Conservation (phyloP, 352 stramenopile genomes). For the Chrysophaeum taylorii region DNA sequence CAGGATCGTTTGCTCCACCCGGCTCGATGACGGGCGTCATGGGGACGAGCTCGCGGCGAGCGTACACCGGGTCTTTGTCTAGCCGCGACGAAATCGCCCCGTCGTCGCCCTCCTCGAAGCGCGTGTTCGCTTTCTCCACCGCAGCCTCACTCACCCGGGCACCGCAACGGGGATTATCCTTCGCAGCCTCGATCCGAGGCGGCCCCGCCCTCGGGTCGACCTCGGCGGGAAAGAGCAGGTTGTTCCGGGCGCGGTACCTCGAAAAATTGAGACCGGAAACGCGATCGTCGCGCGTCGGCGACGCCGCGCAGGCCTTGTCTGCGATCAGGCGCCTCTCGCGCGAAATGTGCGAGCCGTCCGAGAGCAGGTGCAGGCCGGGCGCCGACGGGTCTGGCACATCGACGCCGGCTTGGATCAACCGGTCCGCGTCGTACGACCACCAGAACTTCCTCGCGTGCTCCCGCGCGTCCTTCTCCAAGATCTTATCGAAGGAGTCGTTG, state of each 20-base stretch:
- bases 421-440: neutral
- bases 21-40: conserved; percentile 7
- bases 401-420: neutral
- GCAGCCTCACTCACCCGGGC: too few species aligned
- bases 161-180: too few species aligned
- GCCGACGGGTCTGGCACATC: neutral
- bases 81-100: neutral
- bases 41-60: neutral
- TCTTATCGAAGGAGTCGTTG: conserved; percentile 3
- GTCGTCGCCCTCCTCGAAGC: neutral
- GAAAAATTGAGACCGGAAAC: neutral
- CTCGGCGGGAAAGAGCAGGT: neutral
- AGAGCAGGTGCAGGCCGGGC: neutral
- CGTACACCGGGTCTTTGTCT: neutral
- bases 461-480: neutral
- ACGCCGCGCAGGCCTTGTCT: neutral
- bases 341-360: conserved; percentile 7
- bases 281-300: neutral
- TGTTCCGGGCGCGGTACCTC: neutral
- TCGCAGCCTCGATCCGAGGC: neutral
- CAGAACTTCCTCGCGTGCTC: conserved; percentile 6
- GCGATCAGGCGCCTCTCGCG: neutral
- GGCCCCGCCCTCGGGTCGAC: neutral
- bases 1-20: neutral
- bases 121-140: neutral